Base-by-base conservation (phyloP, 1,284 basidiomycete genomes). In the Trichosporon sp. region DNA sequence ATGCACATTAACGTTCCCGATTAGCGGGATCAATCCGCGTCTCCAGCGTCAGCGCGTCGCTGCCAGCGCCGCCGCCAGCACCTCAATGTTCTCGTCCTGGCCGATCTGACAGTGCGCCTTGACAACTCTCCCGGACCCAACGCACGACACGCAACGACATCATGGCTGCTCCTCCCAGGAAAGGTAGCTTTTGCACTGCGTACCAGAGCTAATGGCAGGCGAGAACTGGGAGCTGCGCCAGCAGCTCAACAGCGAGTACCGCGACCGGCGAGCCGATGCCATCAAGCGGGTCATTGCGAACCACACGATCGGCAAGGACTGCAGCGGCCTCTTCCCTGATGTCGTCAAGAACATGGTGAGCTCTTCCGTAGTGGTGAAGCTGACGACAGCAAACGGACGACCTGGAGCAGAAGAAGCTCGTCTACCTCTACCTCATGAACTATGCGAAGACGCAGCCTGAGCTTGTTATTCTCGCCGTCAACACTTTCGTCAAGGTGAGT, bases 361-460 rank as follows among this genome's bases (percentile, higher is more conserved):
- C 59, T 63, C 16, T 77, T 16, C 2, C 10, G 4, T 6, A 4
- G 16, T 1, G n/a, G 8, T 5, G 32, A 4, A 38, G 67, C 72
- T 73, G 63, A 73, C 71, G 10, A n/a, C 65, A 85, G 85, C 85
- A 85, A 84, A 85, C 84, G 51, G 85, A 85, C 65, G 85, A 85
- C 70, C 76, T 85, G 48, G 85, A 85, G 76, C 84, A 85, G 78
- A 85, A 85, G 78, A 85, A 85, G 77, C 78, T 99, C 63, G 96
- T 98, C 31, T 99, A 99, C 80, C 90, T 98, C 63, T 99, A 98
- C 83, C 90, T 98, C 71, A 98, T 98, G 91, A 97, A 98, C 86
- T 98, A 98, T 79, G 95, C 96, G 67, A 97, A 97, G 83, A 96
- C 96, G 0, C 96, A 99, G 81, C 96, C 97, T 0, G 96, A 99